Evolutionary conservation across 2,329 filamentous ascomycete species (phyloP).

Genomic region (Beauveria caledonica): DNA sequence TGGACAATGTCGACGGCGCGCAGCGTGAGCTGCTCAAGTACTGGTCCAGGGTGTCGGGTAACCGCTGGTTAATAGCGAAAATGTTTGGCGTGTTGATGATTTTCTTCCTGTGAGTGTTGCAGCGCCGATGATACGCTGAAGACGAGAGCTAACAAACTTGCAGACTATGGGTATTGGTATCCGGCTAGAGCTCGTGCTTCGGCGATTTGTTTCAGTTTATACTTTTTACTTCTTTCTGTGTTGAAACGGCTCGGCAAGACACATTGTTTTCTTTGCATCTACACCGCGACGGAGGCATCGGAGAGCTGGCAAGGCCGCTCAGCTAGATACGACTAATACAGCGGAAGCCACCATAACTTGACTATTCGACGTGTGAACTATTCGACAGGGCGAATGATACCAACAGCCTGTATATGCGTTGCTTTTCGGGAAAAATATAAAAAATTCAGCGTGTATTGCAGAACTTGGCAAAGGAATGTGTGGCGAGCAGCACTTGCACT

Average conservation of each 20-base stretch:
- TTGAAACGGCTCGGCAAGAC: neutral
- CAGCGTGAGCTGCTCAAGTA: slow-evolving; percentile 95
- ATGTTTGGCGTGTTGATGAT: slow-evolving; percentile 83
- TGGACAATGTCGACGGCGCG: slow-evolving; percentile 96
- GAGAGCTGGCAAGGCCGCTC: neutral
- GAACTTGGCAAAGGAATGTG: too few species aligned
- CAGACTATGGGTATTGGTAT: slow-evolving; percentile 34
- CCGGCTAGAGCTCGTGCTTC: slow-evolving; percentile 19
- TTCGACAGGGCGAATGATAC: neutral
- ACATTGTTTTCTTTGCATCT: slow-evolving; percentile 5
- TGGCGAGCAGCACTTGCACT: too few species aligned
- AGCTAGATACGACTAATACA: slow-evolving; percentile 4
- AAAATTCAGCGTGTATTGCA: neutral
- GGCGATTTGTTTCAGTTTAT: neutral
- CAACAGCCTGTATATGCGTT: neutral
- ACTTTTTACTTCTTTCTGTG: neutral
- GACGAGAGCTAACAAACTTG: slow-evolving; percentile 11
- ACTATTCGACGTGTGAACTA: neutral
- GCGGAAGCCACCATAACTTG: neutral
- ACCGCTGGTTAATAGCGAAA: slow-evolving; percentile 87
- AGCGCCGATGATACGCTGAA: neutral
- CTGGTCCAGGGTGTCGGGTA: slow-evolving; percentile 88
- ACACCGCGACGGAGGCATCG: neutral
- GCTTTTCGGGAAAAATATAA: neutral
- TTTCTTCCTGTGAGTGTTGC: slow-evolving; percentile 58